These are phyloP conservation scores for Cryptosporidium andersoni DNA, from an alignment of 169 alveolate species.

Conservation along the genomic window DNA sequence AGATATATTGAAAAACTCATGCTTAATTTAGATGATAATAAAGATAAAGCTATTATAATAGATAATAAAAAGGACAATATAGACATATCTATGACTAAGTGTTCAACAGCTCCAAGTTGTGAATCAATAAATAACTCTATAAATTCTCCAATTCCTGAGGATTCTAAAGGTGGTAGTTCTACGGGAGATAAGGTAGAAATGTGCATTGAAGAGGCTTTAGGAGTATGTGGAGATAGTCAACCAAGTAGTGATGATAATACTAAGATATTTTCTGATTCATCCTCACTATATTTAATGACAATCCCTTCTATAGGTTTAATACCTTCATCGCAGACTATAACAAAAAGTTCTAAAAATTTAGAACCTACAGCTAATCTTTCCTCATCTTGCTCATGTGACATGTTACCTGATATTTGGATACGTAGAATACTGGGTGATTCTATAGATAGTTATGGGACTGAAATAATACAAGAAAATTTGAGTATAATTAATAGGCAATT, in stretches of 20 bases:
- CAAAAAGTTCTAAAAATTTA: neutral
- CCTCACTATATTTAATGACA: no score
- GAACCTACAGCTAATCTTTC: neutral
- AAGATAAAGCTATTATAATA: neutral
- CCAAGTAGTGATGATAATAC: neutral
- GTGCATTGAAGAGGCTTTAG: no score
- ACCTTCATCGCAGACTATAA: neutral
- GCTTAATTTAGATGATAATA: neutral
- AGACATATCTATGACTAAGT: constrained; percentile 2
- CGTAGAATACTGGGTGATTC: constrained; percentile 18
- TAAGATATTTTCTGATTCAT: no score
- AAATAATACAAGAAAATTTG: constrained; percentile 15
- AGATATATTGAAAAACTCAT: constrained; percentile 63
- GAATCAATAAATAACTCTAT: constrained; percentile 4
- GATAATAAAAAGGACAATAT: neutral
- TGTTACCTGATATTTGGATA: constrained; percentile 70
- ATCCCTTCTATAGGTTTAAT: neutral
- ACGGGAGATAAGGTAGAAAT: no score
- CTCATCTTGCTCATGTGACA: constrained; percentile 43
- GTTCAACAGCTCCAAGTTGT: constrained; percentile 30
- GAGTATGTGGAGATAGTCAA: constrained; percentile 12
- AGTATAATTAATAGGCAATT: constrained; percentile 54
- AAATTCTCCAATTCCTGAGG: no score
- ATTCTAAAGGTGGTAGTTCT: no score
- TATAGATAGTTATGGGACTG: constrained; percentile 21